phyloP scores from a whole-genome alignment of 2,329 filamentous ascomycete genomes.

The Neurospora sp. region DNA sequence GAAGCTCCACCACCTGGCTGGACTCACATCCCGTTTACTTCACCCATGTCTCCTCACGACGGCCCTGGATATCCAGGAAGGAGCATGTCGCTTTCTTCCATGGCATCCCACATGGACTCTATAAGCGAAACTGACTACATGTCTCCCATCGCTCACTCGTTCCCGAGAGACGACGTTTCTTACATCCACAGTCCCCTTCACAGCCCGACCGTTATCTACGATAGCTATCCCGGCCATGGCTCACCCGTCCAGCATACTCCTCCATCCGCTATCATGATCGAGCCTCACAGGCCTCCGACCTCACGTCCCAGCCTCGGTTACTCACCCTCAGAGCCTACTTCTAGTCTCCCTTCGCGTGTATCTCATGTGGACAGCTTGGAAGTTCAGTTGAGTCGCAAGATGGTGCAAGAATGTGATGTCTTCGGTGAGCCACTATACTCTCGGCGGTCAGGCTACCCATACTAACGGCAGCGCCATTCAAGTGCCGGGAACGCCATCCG shows the following conservation, averaged over 20 bases:
- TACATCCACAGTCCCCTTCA: slow-evolving; percentile 31
- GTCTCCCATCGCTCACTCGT: slow-evolving; percentile 44
- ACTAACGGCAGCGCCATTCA: slow-evolving; percentile 18
- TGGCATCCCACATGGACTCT: slow-evolving; percentile 47
- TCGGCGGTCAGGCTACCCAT: slow-evolving; percentile 13
- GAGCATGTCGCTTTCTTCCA: slow-evolving; percentile 25
- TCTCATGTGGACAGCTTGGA: slow-evolving; percentile 43
- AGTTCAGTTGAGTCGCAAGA: slow-evolving; percentile 40
- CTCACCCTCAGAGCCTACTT: slow-evolving; percentile 49
- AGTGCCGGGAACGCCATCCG: slow-evolving; percentile 35
- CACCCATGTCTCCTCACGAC: slow-evolving; percentile 29
- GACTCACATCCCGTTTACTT: slow-evolving; percentile 37
- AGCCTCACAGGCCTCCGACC: slow-evolving; percentile 43
- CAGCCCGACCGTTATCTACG: slow-evolving; percentile 48
- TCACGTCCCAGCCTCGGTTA: slow-evolving; percentile 54
- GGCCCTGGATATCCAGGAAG: slow-evolving; percentile 34
- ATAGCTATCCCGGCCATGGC: slow-evolving; percentile 41
- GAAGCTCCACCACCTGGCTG: slow-evolving; percentile 34
- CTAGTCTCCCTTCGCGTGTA: slow-evolving; percentile 46
- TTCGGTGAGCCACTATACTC: slow-evolving; percentile 40
- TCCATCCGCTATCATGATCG: slow-evolving; percentile 43
- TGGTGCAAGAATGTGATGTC: slow-evolving; percentile 45
- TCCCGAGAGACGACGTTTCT: slow-evolving; percentile 43
- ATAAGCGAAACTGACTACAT: slow-evolving; percentile 54
- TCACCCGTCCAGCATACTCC: slow-evolving; percentile 48